Evolutionary conservation across 495 filamentous ascomycete genomes (phyloP), one percentile per base, ranked within the genome.

Genomic region (Tuber magnatum): DNA sequence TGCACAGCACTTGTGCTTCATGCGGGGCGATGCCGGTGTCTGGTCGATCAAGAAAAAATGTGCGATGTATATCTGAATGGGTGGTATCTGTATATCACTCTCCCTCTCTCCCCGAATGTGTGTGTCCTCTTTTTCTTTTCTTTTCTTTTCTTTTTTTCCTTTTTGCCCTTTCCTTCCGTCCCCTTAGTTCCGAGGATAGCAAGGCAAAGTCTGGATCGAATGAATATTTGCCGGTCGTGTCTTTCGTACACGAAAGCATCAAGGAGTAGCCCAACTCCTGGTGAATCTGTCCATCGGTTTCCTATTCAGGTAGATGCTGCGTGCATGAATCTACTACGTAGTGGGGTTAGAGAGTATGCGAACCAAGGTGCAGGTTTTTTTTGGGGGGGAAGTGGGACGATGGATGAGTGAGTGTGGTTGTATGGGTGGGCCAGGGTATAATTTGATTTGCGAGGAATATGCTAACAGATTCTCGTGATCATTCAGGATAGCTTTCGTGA

Each of bases 21-120:
- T 65, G 28, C 28, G 14, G 56, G 28, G n/a, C 2, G 56, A 35
- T 65, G 28, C 56, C 56, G 28, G n/a, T 65, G 16, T 65, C 28
- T 65, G 56, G 56, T 65, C 56, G 56, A 65, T 65, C 56, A 35
- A 56, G 56, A 10, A 24, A 28, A 56, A 65, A 65, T 65, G 56
- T 35, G 28, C 6, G 1, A 65, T 35, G 56, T 35, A 65, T 35
- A 28, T 35, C 56, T 35, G 28, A 16, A 65, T 18, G 56, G 32
- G 56, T 18, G 56, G 14, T 65, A 65, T 65, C 56, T 65, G 28
- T 65, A 14, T 65, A 28, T 35, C 56, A 28, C 28, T 65, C 14
- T 14, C 51, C 9, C 51, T 24, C 51, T 12, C 56, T 14, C 56
- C 28, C 28, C 56, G 12, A 65, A 35, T 65, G 56, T 35, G 56